Conservation (phyloP, 495 filamentous ascomycete genomes). For the Tetracladium marchalianum region DNA sequence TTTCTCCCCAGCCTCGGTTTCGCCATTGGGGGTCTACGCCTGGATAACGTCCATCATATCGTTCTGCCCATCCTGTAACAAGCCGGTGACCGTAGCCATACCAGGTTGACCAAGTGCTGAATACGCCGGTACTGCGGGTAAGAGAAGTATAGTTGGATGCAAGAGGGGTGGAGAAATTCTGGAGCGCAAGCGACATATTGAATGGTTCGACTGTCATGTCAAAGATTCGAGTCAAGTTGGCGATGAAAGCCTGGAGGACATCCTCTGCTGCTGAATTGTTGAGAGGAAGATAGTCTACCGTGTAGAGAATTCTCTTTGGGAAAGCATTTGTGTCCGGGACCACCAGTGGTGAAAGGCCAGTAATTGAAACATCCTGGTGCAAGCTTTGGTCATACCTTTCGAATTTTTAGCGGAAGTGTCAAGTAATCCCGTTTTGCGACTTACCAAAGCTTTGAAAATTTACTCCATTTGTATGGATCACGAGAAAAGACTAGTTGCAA, state of each 20-base stretch:
- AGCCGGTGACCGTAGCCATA: conserved; percentile 18
- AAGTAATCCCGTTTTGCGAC: too few relatives aligned
- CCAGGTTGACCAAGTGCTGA: background rate
- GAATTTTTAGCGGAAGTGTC: too few relatives aligned
- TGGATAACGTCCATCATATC: conserved; percentile 27
- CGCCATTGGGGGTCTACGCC: conserved; percentile 24
- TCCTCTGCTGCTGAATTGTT: conserved; percentile 26
- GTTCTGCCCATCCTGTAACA: conserved; percentile 16
- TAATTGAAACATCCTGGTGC: conserved; percentile 22
- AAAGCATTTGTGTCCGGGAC: conserved; percentile 24
- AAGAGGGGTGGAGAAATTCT: conserved; percentile 22
- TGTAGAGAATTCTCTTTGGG: conserved; percentile 27
- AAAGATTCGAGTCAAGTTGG: conserved; percentile 9
- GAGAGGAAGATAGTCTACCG: conserved; percentile 28
- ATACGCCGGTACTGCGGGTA: background rate
- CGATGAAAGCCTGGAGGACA: conserved; percentile 23
- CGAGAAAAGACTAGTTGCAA: conserved; percentile 20
- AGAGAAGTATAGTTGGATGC: conserved; percentile 6
- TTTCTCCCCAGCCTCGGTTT: conserved; percentile 19
- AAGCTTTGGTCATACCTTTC: conserved; percentile 21
- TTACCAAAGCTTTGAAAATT: conserved; percentile 27
- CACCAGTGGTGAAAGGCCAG: conserved; percentile 22
- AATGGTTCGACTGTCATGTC: conserved; percentile 30
- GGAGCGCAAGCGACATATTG: conserved; percentile 17
- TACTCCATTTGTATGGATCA: conserved; percentile 26